Base-by-base conservation (phyloP, 805 yeast genomes). In the Cyberlindnera sargentensis region DNA sequence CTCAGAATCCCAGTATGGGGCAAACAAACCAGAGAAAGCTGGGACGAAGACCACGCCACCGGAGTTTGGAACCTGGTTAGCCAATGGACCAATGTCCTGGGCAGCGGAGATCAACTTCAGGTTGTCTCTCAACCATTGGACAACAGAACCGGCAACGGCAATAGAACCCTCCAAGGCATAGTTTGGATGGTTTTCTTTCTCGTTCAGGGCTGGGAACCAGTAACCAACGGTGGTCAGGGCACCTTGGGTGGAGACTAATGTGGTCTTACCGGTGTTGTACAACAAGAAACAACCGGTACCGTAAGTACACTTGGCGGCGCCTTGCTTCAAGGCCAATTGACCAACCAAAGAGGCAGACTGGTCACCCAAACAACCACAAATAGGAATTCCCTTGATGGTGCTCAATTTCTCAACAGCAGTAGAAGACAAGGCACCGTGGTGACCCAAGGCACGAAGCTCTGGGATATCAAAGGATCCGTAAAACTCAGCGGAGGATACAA, bases 31-130 rank as follows among this genome's bases (percentile, higher is more conserved):
- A 30, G 90, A 82, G 62, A 90, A 88, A 3, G 96, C 96, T 29
- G 98, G 95, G 37, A 90, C 95, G 58, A 90, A 90, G 33, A 87
- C 89, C 26, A 90, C 96, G 34, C 96, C 96, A 40, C 93, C 96
- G 15, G 91, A 73, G 60, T 84, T 78, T 26, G 75, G 71, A 33
- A 87, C 96, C 56, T 80, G 82, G 26, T 84, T 78, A 9, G 96
- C 96, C 56, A 90, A 72, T 27, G 95, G 95, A 4, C 96, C 96
- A 48, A 91, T 80, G 63, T 90, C 96, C 52, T 83, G 81, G 6
- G 95, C 85, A 45, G 78, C 76, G 54, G 79, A 80, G 54, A 90
- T 85, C 57, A 90, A 68, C 52, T 84, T 83, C 66, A 90, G 75
- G 67, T 89, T 89, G 66, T 90, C 96, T 60, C 95, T 75, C 53